Percentiles rank a stretch among this genome's conserved stretches.
These are phyloP conservation scores for Silene conica DNA, from an alignment of 148 eudicot genomes.

Conservation along the genomic window DNA sequence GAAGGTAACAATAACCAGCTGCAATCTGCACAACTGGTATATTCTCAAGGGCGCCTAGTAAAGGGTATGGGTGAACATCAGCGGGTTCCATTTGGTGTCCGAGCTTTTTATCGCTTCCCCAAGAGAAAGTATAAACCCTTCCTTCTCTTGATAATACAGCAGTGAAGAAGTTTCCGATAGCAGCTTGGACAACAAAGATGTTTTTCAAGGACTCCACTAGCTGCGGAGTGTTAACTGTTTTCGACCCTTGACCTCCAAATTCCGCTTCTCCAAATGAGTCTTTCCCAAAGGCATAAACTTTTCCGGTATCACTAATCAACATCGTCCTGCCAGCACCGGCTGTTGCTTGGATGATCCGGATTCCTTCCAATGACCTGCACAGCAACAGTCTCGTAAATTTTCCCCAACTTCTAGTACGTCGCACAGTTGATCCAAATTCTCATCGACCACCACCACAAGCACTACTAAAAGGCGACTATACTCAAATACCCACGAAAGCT, in stretches of 20 bases:
- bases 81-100: constrained; percentile 76
- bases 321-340: constrained; percentile 86
- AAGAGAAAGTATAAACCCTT: constrained; percentile 80
- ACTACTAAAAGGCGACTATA: background rate
- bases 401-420: background rate
- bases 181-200: constrained; percentile 93
- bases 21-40: constrained; percentile 83
- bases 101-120: constrained; percentile 75
- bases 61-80: constrained; percentile 63
- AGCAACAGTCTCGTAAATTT: constrained; percentile 20
- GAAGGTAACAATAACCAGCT: constrained; percentile 91
- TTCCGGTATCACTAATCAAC: constrained; percentile 75
- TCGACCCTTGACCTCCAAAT: constrained; percentile 62
- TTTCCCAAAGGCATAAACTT: constrained; percentile 80
- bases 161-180: constrained; percentile 83
- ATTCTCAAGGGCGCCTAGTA: constrained; percentile 80
- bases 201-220: constrained; percentile 76
- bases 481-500: background rate
- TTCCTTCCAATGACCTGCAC: constrained; percentile 83
- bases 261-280: constrained; percentile 82
- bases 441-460: background rate
- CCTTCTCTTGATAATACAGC: constrained; percentile 95
- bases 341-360: constrained; percentile 89
- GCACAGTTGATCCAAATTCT: background rate
- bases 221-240: constrained; percentile 48